Evolutionary conservation across 768 basidiomycete species (phyloP).

Genomic region (Auricularia auricula-judae): DNA sequence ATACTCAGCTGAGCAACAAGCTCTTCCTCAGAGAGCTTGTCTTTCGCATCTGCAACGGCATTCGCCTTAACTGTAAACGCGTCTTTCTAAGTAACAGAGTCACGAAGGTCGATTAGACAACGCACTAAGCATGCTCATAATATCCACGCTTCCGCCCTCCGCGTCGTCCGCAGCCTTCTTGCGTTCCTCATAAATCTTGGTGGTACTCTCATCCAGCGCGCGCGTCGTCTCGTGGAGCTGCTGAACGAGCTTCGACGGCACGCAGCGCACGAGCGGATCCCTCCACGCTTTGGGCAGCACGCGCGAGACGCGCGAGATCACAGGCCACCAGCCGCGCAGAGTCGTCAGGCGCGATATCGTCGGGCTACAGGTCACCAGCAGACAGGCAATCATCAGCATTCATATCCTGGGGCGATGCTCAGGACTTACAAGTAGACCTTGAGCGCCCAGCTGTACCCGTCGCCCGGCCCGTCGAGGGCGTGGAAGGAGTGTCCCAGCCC

Average conservation of each 20-base stretch:
- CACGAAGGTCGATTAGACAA: background rate
- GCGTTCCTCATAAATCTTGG: background rate
- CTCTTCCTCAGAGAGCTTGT: background rate
- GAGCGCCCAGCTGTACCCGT: background rate
- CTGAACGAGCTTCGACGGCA: background rate
- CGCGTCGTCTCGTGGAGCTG: conserved; percentile 19
- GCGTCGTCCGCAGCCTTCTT: background rate
- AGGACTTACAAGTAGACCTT: background rate
- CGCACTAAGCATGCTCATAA: conserved; percentile 2
- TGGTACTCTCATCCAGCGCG: conserved; percentile 7
- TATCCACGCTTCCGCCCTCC: conserved; percentile 1
- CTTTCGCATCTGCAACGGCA: background rate
- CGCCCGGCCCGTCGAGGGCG: conserved; percentile 27
- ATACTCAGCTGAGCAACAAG: background rate
- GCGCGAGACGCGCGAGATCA: background rate
- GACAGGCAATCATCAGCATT: background rate
- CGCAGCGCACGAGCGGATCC: background rate
- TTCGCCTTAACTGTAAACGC: background rate
- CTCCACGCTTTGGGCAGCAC: background rate
- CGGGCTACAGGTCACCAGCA: background rate
- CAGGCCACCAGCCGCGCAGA: background rate
- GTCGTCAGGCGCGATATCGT: background rate
- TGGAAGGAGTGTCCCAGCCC: conserved; percentile 40
- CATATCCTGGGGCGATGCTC: background rate
- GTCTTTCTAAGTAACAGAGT: too few relatives aligned